phyloP scores from a whole-genome alignment of 306 rosid species.

The Bauhinia variegata region DNA sequence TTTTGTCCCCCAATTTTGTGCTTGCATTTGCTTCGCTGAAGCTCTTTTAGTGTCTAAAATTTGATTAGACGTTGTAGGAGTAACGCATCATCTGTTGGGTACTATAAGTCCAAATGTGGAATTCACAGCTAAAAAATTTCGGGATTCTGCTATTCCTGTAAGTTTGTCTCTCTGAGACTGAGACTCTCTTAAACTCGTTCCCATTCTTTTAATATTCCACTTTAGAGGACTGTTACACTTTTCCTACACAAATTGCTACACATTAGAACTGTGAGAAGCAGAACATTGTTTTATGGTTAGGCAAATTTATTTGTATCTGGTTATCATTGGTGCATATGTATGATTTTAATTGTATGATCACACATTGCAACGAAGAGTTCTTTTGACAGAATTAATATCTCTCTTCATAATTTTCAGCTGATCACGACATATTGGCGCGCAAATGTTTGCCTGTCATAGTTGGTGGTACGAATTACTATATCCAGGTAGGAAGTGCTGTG shows the following conservation, averaged over 20 bases:
- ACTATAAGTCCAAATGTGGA: constrained; percentile 64
- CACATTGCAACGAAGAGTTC: background rate
- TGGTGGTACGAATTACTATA: constrained; percentile 96
- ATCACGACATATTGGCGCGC: constrained; percentile 70
- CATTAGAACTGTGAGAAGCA: background rate
- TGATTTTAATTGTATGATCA: background rate
- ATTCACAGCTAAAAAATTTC: constrained; percentile 79
- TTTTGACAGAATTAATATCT: background rate
- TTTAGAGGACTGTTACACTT: no score
- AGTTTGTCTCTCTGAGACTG: constrained; percentile 16
- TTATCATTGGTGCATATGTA: background rate
- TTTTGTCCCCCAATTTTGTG: background rate
- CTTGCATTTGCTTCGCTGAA: background rate
- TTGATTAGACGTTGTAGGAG: no score
- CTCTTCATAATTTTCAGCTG: constrained; percentile 55
- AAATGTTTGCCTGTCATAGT: constrained; percentile 74
- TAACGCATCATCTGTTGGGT: constrained; percentile 88
- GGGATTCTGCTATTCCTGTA: constrained; percentile 82
- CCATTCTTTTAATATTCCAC: background rate
- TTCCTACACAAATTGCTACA: no score
- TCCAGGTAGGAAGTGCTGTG: constrained; percentile 58
- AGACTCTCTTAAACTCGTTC: background rate
- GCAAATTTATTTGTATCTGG: background rate
- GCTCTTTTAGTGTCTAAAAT: constrained; percentile 29
- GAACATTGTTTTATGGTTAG: background rate